Percentiles rank a stretch among this genome's conserved stretches.
Conservation (phyloP, 441 rosid species). For the Sinapis alba region DNA sequence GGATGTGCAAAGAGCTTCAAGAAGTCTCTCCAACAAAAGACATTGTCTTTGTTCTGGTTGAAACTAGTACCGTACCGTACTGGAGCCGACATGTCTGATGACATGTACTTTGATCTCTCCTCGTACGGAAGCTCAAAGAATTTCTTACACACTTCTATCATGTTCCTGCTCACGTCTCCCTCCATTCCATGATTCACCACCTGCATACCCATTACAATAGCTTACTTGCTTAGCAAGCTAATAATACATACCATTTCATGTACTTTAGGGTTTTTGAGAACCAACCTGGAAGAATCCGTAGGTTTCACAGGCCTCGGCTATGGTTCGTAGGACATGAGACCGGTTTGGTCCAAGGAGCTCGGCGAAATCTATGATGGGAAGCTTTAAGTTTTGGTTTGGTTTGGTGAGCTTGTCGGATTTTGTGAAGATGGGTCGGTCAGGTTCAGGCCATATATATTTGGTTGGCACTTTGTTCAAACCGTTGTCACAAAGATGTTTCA, state of each 20-base stretch:
- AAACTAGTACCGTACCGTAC: slow-evolving; percentile 90
- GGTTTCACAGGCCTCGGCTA: slow-evolving; percentile 62
- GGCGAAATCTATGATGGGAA: slow-evolving; percentile 74
- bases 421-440: slow-evolving; percentile 54
- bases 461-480: slow-evolving; percentile 60
- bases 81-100: slow-evolving; percentile 60
- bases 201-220: slow-evolving; percentile 43
- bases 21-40: slow-evolving; percentile 90
- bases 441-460: slow-evolving; percentile 60
- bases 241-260: background rate
- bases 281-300: slow-evolving; percentile 82
- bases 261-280: slow-evolving; percentile 11
- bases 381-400: slow-evolving; percentile 44
- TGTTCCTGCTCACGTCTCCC: slow-evolving; percentile 43
- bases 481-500: slow-evolving; percentile 60
- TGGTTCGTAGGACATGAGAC: slow-evolving; percentile 47
- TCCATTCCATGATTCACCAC: slow-evolving; percentile 74
- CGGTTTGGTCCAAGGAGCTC: slow-evolving; percentile 61
- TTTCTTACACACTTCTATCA: slow-evolving; percentile 60
- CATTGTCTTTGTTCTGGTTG: slow-evolving; percentile 71
- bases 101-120: slow-evolving; percentile 81
- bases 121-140: slow-evolving; percentile 71
- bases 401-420: slow-evolving; percentile 24
- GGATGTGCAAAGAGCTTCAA: slow-evolving; percentile 72
- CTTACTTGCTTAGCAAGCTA: slow-evolving; percentile 17